Base-by-base conservation (phyloP, 2,329 filamentous ascomycete genomes). In the Aspergillus brunneoviolaceus region DNA sequence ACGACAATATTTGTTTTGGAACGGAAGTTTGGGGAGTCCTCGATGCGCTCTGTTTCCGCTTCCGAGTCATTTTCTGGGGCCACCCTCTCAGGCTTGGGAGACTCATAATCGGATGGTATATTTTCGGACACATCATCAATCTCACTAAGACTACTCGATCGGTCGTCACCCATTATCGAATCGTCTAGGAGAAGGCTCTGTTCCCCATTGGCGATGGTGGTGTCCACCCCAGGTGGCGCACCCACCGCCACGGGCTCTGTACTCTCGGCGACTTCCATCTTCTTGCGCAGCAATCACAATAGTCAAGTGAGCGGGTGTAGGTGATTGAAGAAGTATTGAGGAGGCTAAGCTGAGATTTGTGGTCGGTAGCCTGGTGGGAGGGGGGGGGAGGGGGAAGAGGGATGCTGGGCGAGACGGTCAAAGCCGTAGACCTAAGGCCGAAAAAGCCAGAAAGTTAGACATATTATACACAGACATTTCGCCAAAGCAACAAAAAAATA, bases 131-230 rank as follows among this genome's bases (percentile, higher is more conserved):
- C 88, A 70, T 96, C 91, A 71, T 93, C 92, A 59, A 96, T 90
- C 69, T 97, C 94, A 79, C 92, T 97, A 68, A 98, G 83, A 70
- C 92, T 95, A 76, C 94, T 98, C 45, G 93, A 97, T 56, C 90
- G 83, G 73, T 87, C 88, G 74, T 89, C 90, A 69, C 88, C 87
- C 67, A 76, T 73, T 61, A 77, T 67, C 56, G 71, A 68, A 65
- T 85, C 84, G 60, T 74, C 73, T 25, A 74, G 61, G 47, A 72
- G 67, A 54, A 73, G 64, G 64, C 72, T 70, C 48, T 71, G 69
- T 56, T 74, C 72, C 60, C 72, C 70, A 70, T 78, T 77, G 68
- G 73, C 64, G 61, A 71, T 66, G 45, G 68, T 70, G 56, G 74
- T 61, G 51, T 73, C 73, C 50, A 69, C 65, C 58, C 70, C 72